phyloP scores from a whole-genome alignment of 306 rosid genomes.

The Rubus idaeus region DNA sequence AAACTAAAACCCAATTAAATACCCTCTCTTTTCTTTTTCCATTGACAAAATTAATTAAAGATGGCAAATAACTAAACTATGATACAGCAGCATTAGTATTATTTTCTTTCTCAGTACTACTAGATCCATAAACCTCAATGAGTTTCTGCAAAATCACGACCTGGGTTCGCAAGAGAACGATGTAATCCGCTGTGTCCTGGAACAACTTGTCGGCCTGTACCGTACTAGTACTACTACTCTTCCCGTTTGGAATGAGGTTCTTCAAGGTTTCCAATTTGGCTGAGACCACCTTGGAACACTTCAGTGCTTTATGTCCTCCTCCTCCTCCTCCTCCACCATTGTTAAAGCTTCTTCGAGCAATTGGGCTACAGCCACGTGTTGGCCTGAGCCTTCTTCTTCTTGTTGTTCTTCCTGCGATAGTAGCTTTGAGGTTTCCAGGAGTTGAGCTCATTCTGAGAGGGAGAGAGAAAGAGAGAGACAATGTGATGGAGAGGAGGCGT shows the following conservation, averaged over 20 bases:
- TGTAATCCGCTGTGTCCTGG: slow-evolving; percentile 85
- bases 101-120: slow-evolving; percentile 32
- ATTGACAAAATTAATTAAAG: slow-evolving; percentile 8
- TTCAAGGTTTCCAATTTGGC: slow-evolving; percentile 58
- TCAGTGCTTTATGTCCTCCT: slow-evolving; percentile 12
- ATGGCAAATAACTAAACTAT: slow-evolving; percentile 24
- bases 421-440: slow-evolving; percentile 40
- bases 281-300: slow-evolving; percentile 53
- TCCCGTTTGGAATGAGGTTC: slow-evolving; percentile 57
- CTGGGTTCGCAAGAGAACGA: slow-evolving; percentile 55
- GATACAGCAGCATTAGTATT: slow-evolving; percentile 26
- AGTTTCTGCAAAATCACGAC: slow-evolving; percentile 79
- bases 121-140: slow-evolving; percentile 58
- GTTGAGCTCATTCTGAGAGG: slow-evolving; percentile 50
- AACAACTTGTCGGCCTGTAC: slow-evolving; percentile 58
- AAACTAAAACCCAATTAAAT: slow-evolving; percentile 17
- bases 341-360: slow-evolving; percentile 39
- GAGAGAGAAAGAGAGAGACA: slow-evolving; percentile 11
- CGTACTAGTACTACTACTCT: background rate
- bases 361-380: slow-evolving; percentile 9
- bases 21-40: slow-evolving; percentile 7
- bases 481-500: slow-evolving; percentile 10
- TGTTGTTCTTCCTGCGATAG: slow-evolving; percentile 37
- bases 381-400: slow-evolving; percentile 27
- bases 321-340: slow-evolving; percentile 33